Evolutionary conservation across 2,329 filamentous ascomycete genomes (phyloP).

Genomic region (Achaetomium macrosporum): DNA sequence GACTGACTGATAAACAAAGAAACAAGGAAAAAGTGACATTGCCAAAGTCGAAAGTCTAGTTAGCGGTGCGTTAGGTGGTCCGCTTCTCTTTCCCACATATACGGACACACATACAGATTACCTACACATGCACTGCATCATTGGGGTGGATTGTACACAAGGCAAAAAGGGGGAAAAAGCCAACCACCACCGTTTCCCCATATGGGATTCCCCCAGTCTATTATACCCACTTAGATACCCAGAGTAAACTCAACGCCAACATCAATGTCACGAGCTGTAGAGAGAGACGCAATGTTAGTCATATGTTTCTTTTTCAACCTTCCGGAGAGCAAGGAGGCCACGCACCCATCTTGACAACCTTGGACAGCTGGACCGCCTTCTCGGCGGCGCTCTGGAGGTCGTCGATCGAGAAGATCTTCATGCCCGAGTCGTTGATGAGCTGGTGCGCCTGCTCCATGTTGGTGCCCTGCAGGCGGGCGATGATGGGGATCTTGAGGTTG

Average conservation of each 20-base stretch:
- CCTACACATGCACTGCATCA: not conserved
- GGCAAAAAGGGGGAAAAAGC: not conserved
- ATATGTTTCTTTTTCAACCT: not conserved
- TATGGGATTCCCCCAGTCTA: conserved; percentile 5
- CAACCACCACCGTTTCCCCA: not conserved
- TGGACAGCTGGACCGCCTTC: conserved; percentile 97
- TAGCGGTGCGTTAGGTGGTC: not conserved
- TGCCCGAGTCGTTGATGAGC: conserved; percentile 89
- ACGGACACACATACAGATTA: not conserved
- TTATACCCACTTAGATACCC: conserved; percentile 66
- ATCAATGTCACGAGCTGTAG: conserved; percentile 81
- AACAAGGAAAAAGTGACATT: conserved; percentile 4
- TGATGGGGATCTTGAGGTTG: conserved; percentile 94
- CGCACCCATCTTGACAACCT: conserved; percentile 96
- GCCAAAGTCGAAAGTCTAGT: conserved; percentile 1
- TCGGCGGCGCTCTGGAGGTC: conserved; percentile 95
- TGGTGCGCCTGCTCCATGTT: conserved; percentile 95
- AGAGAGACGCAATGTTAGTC: not conserved
- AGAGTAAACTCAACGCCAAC: conserved; percentile 93
- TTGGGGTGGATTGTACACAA: not conserved
- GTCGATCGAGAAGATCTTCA: conserved; percentile 99
- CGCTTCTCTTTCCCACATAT: not conserved
- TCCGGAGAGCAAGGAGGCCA: conserved; percentile 22
- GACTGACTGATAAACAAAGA: not conserved
- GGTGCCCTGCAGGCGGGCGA: conserved; percentile 94